Percentiles rank a stretch among this genome's conserved stretches.
These are phyloP conservation scores for Saccharomyces pastorianus DNA, from an alignment of 1,139 yeast genomes.

Conservation along the genomic window DNA sequence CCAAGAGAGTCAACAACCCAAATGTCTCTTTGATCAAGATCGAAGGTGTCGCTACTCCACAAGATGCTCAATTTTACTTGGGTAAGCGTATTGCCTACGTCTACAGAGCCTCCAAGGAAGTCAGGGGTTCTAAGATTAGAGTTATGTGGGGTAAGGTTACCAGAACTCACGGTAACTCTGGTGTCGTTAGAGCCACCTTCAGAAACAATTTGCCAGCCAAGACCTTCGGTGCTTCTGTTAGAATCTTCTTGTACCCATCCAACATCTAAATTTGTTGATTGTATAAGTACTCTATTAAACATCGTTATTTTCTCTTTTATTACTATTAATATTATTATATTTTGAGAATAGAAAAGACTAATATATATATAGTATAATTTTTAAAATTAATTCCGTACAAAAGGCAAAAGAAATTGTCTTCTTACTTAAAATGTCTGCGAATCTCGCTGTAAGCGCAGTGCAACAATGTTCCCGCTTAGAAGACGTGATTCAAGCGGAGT, in stretches of 20 bases:
- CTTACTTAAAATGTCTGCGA: neutral
- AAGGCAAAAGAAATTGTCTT: neutral
- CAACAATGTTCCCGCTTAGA: neutral
- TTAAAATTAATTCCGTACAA: neutral
- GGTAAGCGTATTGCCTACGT: constrained; percentile 99
- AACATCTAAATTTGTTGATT: constrained; percentile 63
- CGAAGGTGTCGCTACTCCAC: constrained; percentile 86
- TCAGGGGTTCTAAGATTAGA: constrained; percentile 98
- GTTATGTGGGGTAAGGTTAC: constrained; percentile 98
- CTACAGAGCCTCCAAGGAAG: constrained; percentile 96
- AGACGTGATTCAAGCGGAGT: neutral
- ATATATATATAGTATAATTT: constrained; percentile 4
- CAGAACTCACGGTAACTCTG: constrained; percentile 98
- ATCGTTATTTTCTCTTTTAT: constrained; percentile 4
- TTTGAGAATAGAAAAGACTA: constrained; percentile 3
- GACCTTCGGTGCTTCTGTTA: constrained; percentile 99
- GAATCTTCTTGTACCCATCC: constrained; percentile 99
- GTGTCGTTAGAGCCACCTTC: constrained; percentile 98
- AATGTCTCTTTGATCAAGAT: constrained; percentile 92
- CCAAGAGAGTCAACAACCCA: constrained; percentile 97
- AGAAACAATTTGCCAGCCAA: constrained; percentile 98
- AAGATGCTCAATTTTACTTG: constrained; percentile 97
- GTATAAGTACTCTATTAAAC: constrained; percentile 1
- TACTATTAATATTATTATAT: constrained; percentile 5
- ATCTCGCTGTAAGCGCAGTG: neutral